Conservation (phyloP, 352 stramenopile species). For the Thalassiosira ordinaria region DNA sequence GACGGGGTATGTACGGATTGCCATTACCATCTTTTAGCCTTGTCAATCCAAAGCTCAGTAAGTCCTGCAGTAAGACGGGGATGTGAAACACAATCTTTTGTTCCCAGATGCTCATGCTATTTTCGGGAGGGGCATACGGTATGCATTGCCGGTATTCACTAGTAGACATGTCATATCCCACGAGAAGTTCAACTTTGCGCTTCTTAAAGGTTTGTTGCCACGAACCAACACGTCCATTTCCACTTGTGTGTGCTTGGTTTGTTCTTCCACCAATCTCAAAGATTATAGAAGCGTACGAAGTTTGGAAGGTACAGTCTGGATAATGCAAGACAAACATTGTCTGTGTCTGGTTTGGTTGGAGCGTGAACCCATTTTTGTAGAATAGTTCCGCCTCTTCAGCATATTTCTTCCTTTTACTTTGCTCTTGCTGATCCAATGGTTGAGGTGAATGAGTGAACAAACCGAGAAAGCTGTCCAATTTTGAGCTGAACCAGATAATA, state of each 20-base stretch:
- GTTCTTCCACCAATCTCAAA: slow-evolving; percentile 56
- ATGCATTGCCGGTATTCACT: slow-evolving; percentile 54
- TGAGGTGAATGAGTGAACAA: too few relatives aligned
- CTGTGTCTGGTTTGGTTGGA: slow-evolving; percentile 74
- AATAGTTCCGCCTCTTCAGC: slow-evolving; percentile 19
- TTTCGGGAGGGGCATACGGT: slow-evolving; percentile 46
- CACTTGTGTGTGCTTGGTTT: neutral
- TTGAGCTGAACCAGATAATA: slow-evolving; percentile 33
- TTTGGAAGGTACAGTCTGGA: slow-evolving; percentile 69
- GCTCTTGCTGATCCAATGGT: neutral
- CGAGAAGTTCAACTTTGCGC: slow-evolving; percentile 59
- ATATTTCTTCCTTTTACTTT: neutral
- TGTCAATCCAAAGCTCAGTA: slow-evolving; percentile 43
- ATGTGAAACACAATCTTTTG: slow-evolving; percentile 43
- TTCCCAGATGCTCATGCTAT: slow-evolving; percentile 23
- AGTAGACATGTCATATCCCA: slow-evolving; percentile 72
- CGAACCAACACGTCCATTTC: slow-evolving; percentile 22
- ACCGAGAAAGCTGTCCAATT: too few relatives aligned
- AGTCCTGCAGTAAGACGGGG: slow-evolving; percentile 34
- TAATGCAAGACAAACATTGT: slow-evolving; percentile 75
- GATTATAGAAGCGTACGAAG: slow-evolving; percentile 75
- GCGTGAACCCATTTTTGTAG: slow-evolving; percentile 61
- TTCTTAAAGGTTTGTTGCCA: slow-evolving; percentile 53
- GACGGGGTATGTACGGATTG: slow-evolving; percentile 29
- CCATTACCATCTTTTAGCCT: slow-evolving; percentile 28